Evolutionary conservation across 2,329 filamentous ascomycete genomes (phyloP).

Genomic region (Microcera coccophila): DNA sequence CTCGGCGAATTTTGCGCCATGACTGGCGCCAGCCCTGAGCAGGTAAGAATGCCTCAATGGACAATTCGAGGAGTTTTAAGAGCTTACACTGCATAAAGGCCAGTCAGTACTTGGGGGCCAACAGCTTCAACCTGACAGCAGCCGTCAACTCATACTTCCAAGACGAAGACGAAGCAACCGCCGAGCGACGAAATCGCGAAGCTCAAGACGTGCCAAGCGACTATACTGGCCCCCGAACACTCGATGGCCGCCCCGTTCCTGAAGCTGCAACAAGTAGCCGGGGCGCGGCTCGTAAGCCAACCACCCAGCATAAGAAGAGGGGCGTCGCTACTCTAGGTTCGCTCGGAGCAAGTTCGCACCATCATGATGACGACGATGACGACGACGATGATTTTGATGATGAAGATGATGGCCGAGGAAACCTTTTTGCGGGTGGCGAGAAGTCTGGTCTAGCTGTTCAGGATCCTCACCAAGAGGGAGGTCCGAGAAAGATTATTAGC

Average conservation of each 20-base stretch:
- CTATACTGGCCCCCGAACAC: constrained; percentile 59
- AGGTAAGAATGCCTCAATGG: constrained; percentile 15
- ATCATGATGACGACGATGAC: constrained; percentile 53
- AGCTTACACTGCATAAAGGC: constrained; percentile 47
- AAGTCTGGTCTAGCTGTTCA: constrained; percentile 72
- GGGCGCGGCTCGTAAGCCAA: constrained; percentile 33
- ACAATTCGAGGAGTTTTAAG: neutral
- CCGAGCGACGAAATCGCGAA: constrained; percentile 36
- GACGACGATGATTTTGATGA: constrained; percentile 57
- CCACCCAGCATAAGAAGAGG: constrained; percentile 48
- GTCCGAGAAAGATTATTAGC: constrained; percentile 54
- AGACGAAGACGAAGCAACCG: constrained; percentile 50
- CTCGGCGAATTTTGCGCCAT: constrained; percentile 29
- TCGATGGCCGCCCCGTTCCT: constrained; percentile 59
- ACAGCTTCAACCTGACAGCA: constrained; percentile 62
- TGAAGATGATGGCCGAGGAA: constrained; percentile 56
- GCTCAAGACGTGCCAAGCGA: constrained; percentile 35
- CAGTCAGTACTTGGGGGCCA: constrained; percentile 60
- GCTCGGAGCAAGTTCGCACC: constrained; percentile 45
- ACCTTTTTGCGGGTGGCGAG: constrained; percentile 80
- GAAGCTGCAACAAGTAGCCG: constrained; percentile 29
- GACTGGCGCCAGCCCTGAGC: constrained; percentile 25
- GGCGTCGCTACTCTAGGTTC: constrained; percentile 61
- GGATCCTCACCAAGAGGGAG: constrained; percentile 51
- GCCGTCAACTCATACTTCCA: constrained; percentile 62